These are phyloP conservation scores for Vishniacozyma victoriae DNA, from an alignment of 768 basidiomycete genomes.

Conservation along the genomic window DNA sequence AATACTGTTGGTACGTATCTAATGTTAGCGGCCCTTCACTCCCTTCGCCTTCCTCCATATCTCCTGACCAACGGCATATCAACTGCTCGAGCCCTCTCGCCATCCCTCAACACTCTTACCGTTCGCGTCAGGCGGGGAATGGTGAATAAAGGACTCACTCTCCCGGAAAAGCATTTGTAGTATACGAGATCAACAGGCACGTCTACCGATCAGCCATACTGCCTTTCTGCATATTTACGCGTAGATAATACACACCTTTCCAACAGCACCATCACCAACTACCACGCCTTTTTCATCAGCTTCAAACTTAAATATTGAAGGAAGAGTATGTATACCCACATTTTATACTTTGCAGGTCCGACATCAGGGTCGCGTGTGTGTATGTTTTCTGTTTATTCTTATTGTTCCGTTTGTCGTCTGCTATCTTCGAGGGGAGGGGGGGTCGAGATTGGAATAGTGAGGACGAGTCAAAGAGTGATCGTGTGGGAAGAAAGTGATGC, in stretches of 20 bases:
- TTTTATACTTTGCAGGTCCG: conserved; percentile 20
- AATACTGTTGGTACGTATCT: conserved; percentile 54
- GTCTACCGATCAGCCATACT: conserved; percentile 53
- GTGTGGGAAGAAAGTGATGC: no score
- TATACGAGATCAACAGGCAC: conserved; percentile 91
- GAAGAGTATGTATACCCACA: no score
- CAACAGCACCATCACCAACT: conserved; percentile 47
- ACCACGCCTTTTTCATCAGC: conserved; percentile 29
- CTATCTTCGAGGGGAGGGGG: no score
- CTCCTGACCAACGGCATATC: background rate
- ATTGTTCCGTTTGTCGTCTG: no score
- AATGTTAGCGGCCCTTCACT: background rate
- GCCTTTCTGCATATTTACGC: background rate
- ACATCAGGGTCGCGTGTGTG: no score
- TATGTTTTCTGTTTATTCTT: no score
- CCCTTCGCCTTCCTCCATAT: no score
- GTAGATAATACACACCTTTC: conserved; percentile 32
- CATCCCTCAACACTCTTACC: no score
- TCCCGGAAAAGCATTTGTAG: conserved; percentile 93
- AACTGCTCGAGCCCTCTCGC: no score
- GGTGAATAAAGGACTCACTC: conserved; percentile 13
- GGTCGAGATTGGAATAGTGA: no score
- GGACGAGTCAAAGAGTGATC: no score
- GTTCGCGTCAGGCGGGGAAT: no score
- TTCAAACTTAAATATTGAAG: background rate